A percentile compares a stretch with the other conserved stretches of the same genome.
phyloP scores from a whole-genome alignment of 345 rosid species.

The Camelina sativa region DNA sequence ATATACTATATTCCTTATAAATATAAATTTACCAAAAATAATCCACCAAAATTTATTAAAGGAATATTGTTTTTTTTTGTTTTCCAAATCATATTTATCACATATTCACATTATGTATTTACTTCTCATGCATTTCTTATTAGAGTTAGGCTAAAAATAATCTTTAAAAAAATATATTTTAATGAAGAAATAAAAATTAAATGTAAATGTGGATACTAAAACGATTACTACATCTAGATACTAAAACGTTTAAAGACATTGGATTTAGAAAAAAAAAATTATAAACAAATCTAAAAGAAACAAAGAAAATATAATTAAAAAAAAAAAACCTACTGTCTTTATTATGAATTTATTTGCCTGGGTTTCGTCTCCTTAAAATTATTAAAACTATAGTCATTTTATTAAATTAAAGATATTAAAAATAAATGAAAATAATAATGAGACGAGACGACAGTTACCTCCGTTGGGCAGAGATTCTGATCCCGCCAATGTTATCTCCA shows the following conservation, averaged over 20 bases:
- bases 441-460: constrained; percentile 14
- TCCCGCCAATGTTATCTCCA: constrained; percentile 54
- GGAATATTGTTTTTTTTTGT: too few species aligned
- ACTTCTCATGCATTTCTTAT: too few species aligned
- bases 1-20: too few species aligned
- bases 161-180: neutral
- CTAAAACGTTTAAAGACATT: neutral
- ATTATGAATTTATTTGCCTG: neutral
- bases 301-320: neutral
- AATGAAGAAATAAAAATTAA: too few species aligned
- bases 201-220: too few species aligned
- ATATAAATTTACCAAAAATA: too few species aligned
- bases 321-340: neutral
- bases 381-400: neutral
- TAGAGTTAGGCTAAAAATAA: too few species aligned
- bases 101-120: too few species aligned
- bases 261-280: too few species aligned
- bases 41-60: too few species aligned
- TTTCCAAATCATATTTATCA: too few species aligned
- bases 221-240: too few species aligned
- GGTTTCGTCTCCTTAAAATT: neutral
- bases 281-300: neutral
- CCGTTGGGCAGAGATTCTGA: constrained; percentile 26
- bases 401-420: neutral
- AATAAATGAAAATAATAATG: neutral